phyloP scores from a whole-genome alignment of 345 rosid species.

The Lumnitzera racemosa region DNA sequence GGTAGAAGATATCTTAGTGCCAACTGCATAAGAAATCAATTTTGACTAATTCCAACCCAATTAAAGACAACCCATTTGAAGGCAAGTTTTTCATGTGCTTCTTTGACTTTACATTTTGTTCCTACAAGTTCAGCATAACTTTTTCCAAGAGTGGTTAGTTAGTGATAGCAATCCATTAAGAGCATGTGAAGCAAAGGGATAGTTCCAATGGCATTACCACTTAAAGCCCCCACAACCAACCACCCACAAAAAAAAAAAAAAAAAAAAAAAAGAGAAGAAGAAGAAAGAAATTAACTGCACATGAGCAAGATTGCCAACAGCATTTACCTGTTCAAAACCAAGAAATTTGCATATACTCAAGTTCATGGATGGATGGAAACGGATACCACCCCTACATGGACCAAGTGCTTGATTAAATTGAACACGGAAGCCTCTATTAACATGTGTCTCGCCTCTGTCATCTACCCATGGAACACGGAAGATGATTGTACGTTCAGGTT shows the following conservation, averaged over 20 bases:
- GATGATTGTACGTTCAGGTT: constrained; percentile 87
- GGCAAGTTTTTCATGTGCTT: too few species aligned
- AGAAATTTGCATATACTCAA: constrained; percentile 89
- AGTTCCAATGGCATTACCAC: too few species aligned
- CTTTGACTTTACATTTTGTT: too few species aligned
- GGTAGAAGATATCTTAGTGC: too few species aligned
- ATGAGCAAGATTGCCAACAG: background rate
- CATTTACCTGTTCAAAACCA: constrained; percentile 85
- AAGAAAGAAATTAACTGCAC: background rate
- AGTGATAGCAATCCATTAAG: too few species aligned
- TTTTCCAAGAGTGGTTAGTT: too few species aligned
- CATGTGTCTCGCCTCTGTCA: constrained; percentile 97
- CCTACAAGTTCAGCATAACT: too few species aligned
- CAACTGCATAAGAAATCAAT: too few species aligned
- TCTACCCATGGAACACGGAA: constrained; percentile 98
- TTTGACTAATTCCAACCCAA: too few species aligned
- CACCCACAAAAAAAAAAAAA: background rate
- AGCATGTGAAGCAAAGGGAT: too few species aligned
- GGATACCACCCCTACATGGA: constrained; percentile 96
- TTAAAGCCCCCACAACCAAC: too few species aligned
- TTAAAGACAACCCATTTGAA: too few species aligned
- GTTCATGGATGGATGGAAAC: constrained; percentile 89
- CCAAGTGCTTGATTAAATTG: constrained; percentile 95
- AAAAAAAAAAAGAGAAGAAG: constrained; percentile 1
- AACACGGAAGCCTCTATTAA: constrained; percentile 90